Evolutionary conservation across 176 grass and related monocot genomes (phyloP).

Genomic region (Triticum monococcum): DNA sequence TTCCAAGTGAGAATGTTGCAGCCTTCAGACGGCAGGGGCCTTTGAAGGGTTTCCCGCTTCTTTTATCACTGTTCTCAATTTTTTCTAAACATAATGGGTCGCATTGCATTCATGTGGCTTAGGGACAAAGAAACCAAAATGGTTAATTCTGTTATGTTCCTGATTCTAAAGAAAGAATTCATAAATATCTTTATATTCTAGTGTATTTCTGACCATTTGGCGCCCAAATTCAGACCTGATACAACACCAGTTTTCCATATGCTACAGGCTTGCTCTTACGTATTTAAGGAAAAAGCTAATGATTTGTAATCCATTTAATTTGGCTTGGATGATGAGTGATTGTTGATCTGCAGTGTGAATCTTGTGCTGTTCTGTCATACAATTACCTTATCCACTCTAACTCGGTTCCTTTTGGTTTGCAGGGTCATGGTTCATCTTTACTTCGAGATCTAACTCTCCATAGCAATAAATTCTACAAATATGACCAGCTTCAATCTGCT

Average conservation of each 20-base stretch:
- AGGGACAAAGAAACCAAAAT: too few species aligned
- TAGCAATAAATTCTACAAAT: background rate
- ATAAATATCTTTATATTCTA: background rate
- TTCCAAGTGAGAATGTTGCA: background rate
- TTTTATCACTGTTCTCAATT: background rate
- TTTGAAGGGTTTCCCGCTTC: background rate
- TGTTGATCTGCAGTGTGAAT: background rate
- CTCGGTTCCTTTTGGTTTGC: background rate
- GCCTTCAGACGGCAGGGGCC: background rate
- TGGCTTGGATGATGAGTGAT: background rate
- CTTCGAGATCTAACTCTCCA: background rate
- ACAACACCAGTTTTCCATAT: background rate
- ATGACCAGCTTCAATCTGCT: background rate
- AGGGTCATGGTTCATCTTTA: background rate
- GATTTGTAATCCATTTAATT: background rate
- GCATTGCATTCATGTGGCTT: background rate
- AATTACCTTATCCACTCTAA: background rate
- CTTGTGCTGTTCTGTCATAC: background rate
- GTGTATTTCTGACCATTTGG: background rate
- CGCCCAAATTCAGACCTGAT: background rate
- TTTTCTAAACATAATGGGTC: background rate
- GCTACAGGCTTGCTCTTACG: background rate
- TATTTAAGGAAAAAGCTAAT: background rate
- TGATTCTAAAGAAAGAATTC: background rate
- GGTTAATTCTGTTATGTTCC: background rate